Percentiles rank a stretch among this genome's conserved stretches.
phyloP scores from a whole-genome alignment of 2,329 filamentous ascomycete species.

The Phialophora verrucosa region DNA sequence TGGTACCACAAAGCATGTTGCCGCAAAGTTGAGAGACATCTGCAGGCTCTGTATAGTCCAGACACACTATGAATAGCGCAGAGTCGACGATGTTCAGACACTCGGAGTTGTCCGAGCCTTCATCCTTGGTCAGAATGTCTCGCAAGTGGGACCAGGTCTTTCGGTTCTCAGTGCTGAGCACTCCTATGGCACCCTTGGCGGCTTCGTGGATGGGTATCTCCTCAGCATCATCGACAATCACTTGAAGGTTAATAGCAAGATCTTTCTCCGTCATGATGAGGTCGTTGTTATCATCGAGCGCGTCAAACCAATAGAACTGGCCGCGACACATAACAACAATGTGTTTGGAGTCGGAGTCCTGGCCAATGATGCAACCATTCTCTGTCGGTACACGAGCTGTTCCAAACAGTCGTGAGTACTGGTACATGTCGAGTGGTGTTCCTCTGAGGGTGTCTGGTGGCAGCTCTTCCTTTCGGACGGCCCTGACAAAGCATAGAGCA shows the following conservation, averaged over 20 bases:
- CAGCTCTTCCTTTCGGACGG: slow-evolving; percentile 89
- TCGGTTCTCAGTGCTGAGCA: slow-evolving; percentile 93
- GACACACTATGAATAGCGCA: slow-evolving; percentile 86
- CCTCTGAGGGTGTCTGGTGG: slow-evolving; percentile 85
- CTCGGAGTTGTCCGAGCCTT: slow-evolving; percentile 91
- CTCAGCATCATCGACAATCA: slow-evolving; percentile 87
- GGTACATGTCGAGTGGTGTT: slow-evolving; percentile 93
- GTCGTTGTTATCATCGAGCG: slow-evolving; percentile 91
- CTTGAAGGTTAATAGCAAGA: slow-evolving; percentile 85
- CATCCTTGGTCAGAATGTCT: slow-evolving; percentile 83
- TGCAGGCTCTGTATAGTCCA: slow-evolving; percentile 87
- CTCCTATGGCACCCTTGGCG: slow-evolving; percentile 91
- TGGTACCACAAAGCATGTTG: slow-evolving; percentile 98
- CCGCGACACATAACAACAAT: slow-evolving; percentile 91
- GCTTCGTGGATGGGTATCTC: slow-evolving; percentile 91
- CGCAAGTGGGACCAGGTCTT: slow-evolving; percentile 93
- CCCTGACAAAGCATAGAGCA: slow-evolving; percentile 87
- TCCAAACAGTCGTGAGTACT: slow-evolving; percentile 93
- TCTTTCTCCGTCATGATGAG: slow-evolving; percentile 97
- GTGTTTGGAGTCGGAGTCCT: slow-evolving; percentile 91
- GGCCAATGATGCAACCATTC: slow-evolving; percentile 92
- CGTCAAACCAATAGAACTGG: slow-evolving; percentile 99
- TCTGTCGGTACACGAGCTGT: slow-evolving; percentile 93
- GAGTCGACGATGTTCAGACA: slow-evolving; percentile 95
- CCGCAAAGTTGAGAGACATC: slow-evolving; percentile 86